Percentiles rank a stretch among this genome's conserved stretches.
These are phyloP conservation scores for Candida xyloterini DNA, from an alignment of 805 yeast genomes.

Conservation along the genomic window DNA sequence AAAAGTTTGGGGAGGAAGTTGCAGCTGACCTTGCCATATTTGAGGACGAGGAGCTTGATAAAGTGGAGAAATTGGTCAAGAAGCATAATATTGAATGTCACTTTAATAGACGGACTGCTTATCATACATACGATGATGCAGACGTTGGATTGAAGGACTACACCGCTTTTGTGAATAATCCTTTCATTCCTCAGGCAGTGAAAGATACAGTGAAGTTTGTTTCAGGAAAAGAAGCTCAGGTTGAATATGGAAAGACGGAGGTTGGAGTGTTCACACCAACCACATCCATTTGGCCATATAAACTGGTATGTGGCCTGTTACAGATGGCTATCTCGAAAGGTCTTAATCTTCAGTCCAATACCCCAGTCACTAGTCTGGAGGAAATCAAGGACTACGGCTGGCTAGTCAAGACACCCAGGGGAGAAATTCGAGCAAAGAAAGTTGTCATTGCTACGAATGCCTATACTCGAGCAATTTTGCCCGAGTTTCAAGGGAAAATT, in stretches of 20 bases:
- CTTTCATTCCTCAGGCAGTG: conserved; percentile 25
- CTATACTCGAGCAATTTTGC: conserved; percentile 28
- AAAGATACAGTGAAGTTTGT: conserved; percentile 31
- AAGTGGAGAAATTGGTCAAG: conserved; percentile 32
- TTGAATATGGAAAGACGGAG: conserved; percentile 26
- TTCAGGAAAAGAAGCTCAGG: conserved; percentile 31
- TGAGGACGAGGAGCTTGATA: conserved; percentile 34
- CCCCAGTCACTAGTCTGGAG: conserved; percentile 34
- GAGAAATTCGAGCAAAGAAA: conserved; percentile 28
- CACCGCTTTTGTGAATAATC: conserved; percentile 26
- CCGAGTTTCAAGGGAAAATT: conserved; percentile 30
- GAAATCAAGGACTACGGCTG: conserved; percentile 28
- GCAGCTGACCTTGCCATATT: conserved; percentile 37
- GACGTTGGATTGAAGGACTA: conserved; percentile 21
- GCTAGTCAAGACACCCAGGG: conserved; percentile 31
- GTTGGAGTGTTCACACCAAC: conserved; percentile 40
- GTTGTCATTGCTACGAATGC: conserved; percentile 40
- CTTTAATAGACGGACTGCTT: conserved; percentile 33
- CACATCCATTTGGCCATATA: conserved; percentile 45
- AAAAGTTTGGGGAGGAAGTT: conserved; percentile 20
- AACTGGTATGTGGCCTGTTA: conserved; percentile 36
- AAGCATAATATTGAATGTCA: conserved; percentile 38
- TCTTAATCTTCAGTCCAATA: conserved; percentile 41
- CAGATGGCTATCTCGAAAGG: conserved; percentile 34
- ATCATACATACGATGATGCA: conserved; percentile 32